phyloP scores from a whole-genome alignment of 1,284 basidiomycete genomes.

The Athelia sp. region DNA sequence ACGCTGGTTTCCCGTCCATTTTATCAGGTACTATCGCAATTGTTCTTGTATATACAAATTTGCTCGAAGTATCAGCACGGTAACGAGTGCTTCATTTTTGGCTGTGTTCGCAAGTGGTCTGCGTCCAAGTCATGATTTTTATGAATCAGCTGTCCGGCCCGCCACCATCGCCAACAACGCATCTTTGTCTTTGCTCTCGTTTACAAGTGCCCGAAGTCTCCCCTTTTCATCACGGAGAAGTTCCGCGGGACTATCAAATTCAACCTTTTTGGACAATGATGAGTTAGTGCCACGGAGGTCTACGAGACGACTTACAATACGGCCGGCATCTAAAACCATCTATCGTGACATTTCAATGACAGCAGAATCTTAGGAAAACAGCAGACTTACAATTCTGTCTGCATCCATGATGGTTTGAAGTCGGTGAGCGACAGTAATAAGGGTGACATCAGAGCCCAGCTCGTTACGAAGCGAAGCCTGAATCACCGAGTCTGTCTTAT shows the following conservation, averaged over 20 bases:
- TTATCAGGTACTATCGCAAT: no score
- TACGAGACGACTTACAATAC: constrained; percentile 10
- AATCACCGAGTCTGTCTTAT: constrained; percentile 55
- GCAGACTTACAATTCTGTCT: constrained; percentile 38
- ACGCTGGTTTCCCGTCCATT: no score
- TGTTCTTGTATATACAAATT: no score
- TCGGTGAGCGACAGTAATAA: constrained; percentile 66
- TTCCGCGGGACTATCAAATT: constrained; percentile 56
- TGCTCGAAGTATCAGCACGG: no score
- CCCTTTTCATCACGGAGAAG: constrained; percentile 51
- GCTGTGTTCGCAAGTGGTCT: no score
- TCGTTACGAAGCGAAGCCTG: constrained; percentile 52
- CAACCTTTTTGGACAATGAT: constrained; percentile 25
- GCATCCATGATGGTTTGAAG: constrained; percentile 69
- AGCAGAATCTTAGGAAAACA: background rate
- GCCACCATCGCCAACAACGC: constrained; percentile 40
- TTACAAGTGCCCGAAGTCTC: constrained; percentile 51
- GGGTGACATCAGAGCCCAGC: constrained; percentile 47
- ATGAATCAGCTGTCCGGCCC: no score
- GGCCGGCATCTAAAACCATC: constrained; percentile 36
- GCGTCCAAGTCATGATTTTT: no score
- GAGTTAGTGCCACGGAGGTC: no score
- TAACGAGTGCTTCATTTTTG: no score
- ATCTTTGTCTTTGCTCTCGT: constrained; percentile 52
- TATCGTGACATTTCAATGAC: constrained; percentile 21